Evolutionary conservation across 441 rosid genomes (phyloP).

Genomic region (Melastoma candidum): DNA sequence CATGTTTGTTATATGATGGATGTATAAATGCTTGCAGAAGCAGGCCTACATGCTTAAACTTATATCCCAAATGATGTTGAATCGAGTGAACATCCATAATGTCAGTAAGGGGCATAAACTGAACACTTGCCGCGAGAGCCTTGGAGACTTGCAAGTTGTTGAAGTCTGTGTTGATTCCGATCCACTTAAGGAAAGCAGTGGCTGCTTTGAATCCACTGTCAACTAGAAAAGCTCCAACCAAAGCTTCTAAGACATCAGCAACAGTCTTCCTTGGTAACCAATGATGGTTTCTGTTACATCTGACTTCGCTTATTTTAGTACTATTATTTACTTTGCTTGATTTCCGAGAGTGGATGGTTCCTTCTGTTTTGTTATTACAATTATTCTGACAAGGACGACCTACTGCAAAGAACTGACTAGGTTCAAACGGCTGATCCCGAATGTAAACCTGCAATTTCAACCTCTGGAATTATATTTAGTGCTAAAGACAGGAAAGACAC

Average conservation of each 20-base stretch:
- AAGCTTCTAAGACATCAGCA: constrained; percentile 93
- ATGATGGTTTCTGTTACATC: constrained; percentile 82
- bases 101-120: constrained; percentile 46
- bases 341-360: constrained; percentile 33
- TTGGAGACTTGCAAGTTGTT: constrained; percentile 42
- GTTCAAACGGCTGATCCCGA: constrained; percentile 51
- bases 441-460: constrained; percentile 34
- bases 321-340: constrained; percentile 18
- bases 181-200: constrained; percentile 79
- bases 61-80: constrained; percentile 44
- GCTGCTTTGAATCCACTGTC: constrained; percentile 93
- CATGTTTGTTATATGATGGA: constrained; percentile 81
- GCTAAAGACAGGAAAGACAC: background rate
- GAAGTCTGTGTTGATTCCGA: constrained; percentile 66
- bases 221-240: constrained; percentile 86
- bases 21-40: constrained; percentile 85
- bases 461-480: background rate
- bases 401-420: constrained; percentile 68
- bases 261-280: constrained; percentile 81
- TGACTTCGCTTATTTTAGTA: constrained; percentile 36
- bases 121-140: constrained; percentile 47
- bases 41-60: constrained; percentile 66
- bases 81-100: constrained; percentile 35
- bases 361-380: constrained; percentile 40
- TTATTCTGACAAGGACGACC: constrained; percentile 63